phyloP scores from a whole-genome alignment of 148 eudicot species.

The Vaccinium macrocarpon region DNA sequence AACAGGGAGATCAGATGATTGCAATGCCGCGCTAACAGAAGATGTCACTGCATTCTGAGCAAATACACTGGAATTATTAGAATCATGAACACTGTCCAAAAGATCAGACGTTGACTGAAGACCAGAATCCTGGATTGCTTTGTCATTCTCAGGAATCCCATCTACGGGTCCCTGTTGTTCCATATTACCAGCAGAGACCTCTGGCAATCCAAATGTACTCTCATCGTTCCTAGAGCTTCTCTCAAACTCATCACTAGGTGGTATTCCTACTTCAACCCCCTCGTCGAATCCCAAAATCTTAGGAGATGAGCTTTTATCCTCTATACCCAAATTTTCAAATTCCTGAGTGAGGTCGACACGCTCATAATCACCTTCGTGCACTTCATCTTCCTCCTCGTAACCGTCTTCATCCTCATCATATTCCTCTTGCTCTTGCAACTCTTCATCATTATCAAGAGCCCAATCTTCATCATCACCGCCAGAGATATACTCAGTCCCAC shows the following conservation, averaged over 20 bases:
- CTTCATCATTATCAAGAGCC: conserved; percentile 60
- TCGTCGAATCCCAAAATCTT: conserved; percentile 78
- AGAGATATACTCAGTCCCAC: conserved; percentile 42
- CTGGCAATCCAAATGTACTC: conserved; percentile 31
- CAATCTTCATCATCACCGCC: conserved; percentile 88
- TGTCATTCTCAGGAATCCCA: conserved; percentile 33
- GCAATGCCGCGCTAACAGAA: conserved; percentile 24
- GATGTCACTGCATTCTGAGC: conserved; percentile 35
- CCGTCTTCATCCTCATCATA: conserved; percentile 87
- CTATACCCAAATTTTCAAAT: conserved; percentile 60
- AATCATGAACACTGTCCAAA: conserved; percentile 26
- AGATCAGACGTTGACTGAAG: conserved; percentile 32
- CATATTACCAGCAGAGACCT: conserved; percentile 31
- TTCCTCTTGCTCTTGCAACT: conserved; percentile 76
- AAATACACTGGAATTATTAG: conserved; percentile 25
- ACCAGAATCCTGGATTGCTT: conserved; percentile 29
- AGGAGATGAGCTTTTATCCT: conserved; percentile 41
- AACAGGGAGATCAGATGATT: conserved; percentile 59
- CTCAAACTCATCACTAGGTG: conserved; percentile 65
- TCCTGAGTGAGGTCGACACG: conserved; percentile 51
- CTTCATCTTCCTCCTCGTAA: conserved; percentile 82
- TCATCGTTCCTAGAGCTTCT: conserved; percentile 43
- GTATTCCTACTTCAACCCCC: conserved; percentile 83
- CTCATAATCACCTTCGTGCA: conserved; percentile 61
- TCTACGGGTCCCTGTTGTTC: conserved; percentile 34